Evolutionary conservation across 2,329 filamentous ascomycete genomes (phyloP), one percentile per base, ranked within the genome.

Genomic region (Rhinocladiella mackenziei): DNA sequence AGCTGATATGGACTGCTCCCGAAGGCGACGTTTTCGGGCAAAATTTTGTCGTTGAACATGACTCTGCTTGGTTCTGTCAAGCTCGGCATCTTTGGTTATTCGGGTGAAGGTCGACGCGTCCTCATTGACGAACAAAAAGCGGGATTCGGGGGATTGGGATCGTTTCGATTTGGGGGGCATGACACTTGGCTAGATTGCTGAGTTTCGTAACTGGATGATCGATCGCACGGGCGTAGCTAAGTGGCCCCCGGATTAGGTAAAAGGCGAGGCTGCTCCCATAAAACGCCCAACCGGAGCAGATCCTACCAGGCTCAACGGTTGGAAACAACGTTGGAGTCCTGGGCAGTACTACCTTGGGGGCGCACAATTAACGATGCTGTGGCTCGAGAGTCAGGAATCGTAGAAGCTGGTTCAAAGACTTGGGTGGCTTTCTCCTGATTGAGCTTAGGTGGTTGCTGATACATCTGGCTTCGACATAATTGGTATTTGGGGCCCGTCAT

Each of bases 1-100:
- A 11, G 19, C 35, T n/a, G 43, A 17, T 8, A 39, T 34, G 7
- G 43, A 45, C 25, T 41, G 38, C 26, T 45, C 44, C 20, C 37
- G 39, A 26, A 51, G 32, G 4, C 44, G 48, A 10, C 48, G 48
- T 41, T 42, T 48, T 15, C 48, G 43, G 3, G 51, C 51, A 17
- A 56, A 52, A 36, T 51, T 47, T 30, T 50, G 53, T 22, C 53
- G 41, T 37, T 56, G 53, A 14, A 56, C 53, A 43, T 56, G 53
- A 30, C 53, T 56, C 36, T 56, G 53, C 36, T 56, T 56, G 18
- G 48, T 52, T 32, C 50, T 38, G 26, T 53, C 50, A 9, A 48
- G 37, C 22, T 50, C 42, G 15, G 34, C 38, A 30, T 53, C 47
- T 34, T 53, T 53, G 36, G 39, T 46, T 14, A 35, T 44, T 28